These are phyloP conservation scores for Triangularia setosa DNA, from an alignment of 2,329 filamentous ascomycete species.

Conservation along the genomic window DNA sequence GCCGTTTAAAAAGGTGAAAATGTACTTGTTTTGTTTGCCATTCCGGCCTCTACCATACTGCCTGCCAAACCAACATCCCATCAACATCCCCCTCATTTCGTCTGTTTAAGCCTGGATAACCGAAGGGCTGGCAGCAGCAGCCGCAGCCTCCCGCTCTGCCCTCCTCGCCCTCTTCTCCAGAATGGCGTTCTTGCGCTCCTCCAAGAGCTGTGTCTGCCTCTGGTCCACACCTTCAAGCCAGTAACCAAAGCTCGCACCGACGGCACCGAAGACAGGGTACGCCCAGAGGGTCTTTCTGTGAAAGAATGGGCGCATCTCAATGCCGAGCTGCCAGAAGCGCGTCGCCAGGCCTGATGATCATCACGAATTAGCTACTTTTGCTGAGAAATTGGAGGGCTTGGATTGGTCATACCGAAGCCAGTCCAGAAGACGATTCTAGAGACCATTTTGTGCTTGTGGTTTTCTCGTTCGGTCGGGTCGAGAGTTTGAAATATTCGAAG, in stretches of 20 bases:
- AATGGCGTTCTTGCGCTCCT: slow-evolving; percentile 73
- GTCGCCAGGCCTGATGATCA: slow-evolving; percentile 74
- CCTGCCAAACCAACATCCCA: not conserved
- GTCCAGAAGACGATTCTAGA: slow-evolving; percentile 74
- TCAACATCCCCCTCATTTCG: not conserved
- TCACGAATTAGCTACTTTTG: not conserved
- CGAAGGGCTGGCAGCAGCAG: slow-evolving; percentile 8
- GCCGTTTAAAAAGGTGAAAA: not conserved
- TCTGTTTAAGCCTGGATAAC: slow-evolving; percentile 1
- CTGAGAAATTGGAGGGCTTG: not conserved
- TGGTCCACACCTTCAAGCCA: slow-evolving; percentile 91
- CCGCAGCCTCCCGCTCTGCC: slow-evolving; percentile 58
- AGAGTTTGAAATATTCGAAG: slow-evolving; percentile 10
- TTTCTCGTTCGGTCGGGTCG: not conserved
- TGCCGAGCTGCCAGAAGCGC: slow-evolving; percentile 93
- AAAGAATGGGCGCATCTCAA: slow-evolving; percentile 97
- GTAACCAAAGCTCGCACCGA: slow-evolving; percentile 91
- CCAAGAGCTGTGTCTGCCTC: slow-evolving; percentile 71
- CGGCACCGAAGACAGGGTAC: slow-evolving; percentile 82
- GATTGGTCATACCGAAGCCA: slow-evolving; percentile 72
- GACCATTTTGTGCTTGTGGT: slow-evolving; percentile 45
- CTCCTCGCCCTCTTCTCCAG: slow-evolving; percentile 86
- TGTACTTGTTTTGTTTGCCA: not conserved
- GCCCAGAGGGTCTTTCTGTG: slow-evolving; percentile 79
- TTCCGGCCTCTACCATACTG: not conserved